Conservation (phyloP, 78 protist species). For the Mantamonas sphyraenae region DNA sequence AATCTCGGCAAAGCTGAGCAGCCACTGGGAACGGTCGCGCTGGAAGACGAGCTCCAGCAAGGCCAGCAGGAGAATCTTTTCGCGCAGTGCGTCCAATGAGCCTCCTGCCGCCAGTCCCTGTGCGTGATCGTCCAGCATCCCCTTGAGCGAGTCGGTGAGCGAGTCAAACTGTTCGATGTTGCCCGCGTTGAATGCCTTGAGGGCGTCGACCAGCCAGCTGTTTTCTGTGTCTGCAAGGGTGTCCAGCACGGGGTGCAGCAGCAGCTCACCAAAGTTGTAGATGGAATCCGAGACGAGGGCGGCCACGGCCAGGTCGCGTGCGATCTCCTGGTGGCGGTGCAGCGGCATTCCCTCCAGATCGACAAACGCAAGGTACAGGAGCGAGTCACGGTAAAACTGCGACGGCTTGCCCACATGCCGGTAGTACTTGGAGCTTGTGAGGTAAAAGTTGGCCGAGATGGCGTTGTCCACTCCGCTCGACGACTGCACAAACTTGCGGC, state of each 20-base stretch:
- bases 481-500: slow-evolving; percentile 22
- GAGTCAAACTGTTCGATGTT: slow-evolving; percentile 40
- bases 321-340: slow-evolving; percentile 32
- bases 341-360: slow-evolving; percentile 47
- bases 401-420: slow-evolving; percentile 21
- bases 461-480: slow-evolving; percentile 19
- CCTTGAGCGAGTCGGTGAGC: neutral
- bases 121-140: slow-evolving; percentile 33
- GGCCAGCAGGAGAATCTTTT: slow-evolving; percentile 58
- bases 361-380: slow-evolving; percentile 56
- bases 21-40: slow-evolving; percentile 41
- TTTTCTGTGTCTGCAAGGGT: slow-evolving; percentile 41
- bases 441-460: slow-evolving; percentile 26
- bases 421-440: neutral
- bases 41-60: slow-evolving; percentile 56
- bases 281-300: slow-evolving; percentile 59
- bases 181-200: slow-evolving; percentile 63
- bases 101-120: slow-evolving; percentile 33
- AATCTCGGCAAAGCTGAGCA: slow-evolving; percentile 40
- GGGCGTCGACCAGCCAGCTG: slow-evolving; percentile 51
- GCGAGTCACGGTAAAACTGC: slow-evolving; percentile 46
- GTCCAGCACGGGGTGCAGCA: slow-evolving; percentile 51
- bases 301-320: slow-evolving; percentile 64
- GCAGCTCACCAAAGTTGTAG: slow-evolving; percentile 74
- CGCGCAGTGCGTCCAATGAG: slow-evolving; percentile 33